Percentiles rank a stretch among this genome's conserved stretches.
Conservation (phyloP, 73 alveolate genomes). For the Urostyla sp. region DNA sequence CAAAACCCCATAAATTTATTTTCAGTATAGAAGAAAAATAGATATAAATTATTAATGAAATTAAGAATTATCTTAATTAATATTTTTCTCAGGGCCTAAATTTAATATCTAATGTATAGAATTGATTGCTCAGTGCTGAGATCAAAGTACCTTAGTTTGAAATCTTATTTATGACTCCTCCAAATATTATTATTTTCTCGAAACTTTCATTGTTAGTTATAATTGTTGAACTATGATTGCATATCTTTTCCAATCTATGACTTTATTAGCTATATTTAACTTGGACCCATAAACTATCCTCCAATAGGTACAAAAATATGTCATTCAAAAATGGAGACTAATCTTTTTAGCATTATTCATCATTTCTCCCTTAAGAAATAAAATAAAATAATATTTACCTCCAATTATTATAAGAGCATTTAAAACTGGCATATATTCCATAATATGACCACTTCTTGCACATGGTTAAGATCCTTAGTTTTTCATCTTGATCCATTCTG, state of each 20-base stretch:
- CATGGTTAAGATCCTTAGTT: constrained; percentile 1
- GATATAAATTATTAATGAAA: too few species aligned
- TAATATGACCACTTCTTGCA: constrained; percentile 45
- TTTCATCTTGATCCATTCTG: constrained; percentile 43
- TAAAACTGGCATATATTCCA: constrained; percentile 11
- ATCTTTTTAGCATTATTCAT: background rate
- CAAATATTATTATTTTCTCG: constrained; percentile 41
- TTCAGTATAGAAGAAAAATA: too few species aligned
- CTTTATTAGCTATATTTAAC: background rate
- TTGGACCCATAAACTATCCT: constrained; percentile 18
- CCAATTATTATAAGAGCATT: constrained; percentile 37
- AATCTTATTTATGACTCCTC: too few species aligned
- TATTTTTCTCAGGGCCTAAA: too few species aligned
- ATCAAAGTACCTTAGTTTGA: too few species aligned
- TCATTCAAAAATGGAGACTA: constrained; percentile 48
- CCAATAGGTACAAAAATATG: constrained; percentile 17
- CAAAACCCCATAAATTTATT: too few species aligned
- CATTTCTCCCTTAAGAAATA: constrained; percentile 38
- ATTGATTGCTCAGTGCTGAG: too few species aligned
- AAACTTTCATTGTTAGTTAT: constrained; percentile 2
- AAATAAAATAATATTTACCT: constrained; percentile 9
- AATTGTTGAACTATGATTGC: constrained; percentile 13
- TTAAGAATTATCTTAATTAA: too few species aligned
- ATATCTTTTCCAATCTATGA: constrained; percentile 10
- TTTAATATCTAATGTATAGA: too few species aligned